phyloP scores from a whole-genome alignment of 1,284 basidiomycete genomes.

The Xerocomus alliaceus region DNA sequence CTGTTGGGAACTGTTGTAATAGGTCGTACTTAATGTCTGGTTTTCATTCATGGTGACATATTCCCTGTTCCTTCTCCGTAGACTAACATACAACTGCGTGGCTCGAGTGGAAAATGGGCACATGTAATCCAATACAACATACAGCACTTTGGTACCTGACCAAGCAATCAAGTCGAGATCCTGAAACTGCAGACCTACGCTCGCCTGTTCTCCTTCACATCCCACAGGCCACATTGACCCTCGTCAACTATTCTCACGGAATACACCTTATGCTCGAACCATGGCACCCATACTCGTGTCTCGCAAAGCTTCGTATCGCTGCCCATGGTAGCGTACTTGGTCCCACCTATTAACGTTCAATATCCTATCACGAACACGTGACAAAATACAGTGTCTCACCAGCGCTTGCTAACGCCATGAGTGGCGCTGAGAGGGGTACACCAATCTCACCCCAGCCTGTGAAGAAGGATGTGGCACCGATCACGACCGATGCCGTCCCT shows the following conservation, averaged over 20 bases:
- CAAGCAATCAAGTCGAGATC: background rate
- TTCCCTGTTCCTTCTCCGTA: too few relatives aligned
- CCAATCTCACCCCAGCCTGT: slow-evolving; percentile 8
- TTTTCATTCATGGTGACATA: too few relatives aligned
- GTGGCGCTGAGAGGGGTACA: slow-evolving; percentile 3
- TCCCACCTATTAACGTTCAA: slow-evolving; percentile 12
- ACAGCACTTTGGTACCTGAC: background rate
- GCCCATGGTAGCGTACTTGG: slow-evolving; percentile 14
- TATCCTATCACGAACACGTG: background rate
- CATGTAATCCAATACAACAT: background rate
- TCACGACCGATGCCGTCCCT: slow-evolving; percentile 28
- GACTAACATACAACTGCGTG: too few relatives aligned
- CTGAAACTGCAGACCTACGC: background rate
- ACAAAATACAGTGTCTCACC: slow-evolving; percentile 13
- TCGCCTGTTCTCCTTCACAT: slow-evolving; percentile 23
- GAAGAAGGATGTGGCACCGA: background rate
- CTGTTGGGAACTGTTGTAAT: background rate
- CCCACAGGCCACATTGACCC: slow-evolving; percentile 20
- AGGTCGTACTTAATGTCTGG: too few relatives aligned
- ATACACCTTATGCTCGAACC: slow-evolving; percentile 29
- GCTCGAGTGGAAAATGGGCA: too few relatives aligned
- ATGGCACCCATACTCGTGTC: slow-evolving; percentile 29
- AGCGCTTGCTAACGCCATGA: slow-evolving; percentile 19
- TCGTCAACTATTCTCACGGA: slow-evolving; percentile 22
- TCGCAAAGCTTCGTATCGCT: slow-evolving; percentile 19